Evolutionary conservation across 306 rosid species (phyloP), one percentile per base, ranked within the genome.

Genomic region (Sindora glabra): DNA sequence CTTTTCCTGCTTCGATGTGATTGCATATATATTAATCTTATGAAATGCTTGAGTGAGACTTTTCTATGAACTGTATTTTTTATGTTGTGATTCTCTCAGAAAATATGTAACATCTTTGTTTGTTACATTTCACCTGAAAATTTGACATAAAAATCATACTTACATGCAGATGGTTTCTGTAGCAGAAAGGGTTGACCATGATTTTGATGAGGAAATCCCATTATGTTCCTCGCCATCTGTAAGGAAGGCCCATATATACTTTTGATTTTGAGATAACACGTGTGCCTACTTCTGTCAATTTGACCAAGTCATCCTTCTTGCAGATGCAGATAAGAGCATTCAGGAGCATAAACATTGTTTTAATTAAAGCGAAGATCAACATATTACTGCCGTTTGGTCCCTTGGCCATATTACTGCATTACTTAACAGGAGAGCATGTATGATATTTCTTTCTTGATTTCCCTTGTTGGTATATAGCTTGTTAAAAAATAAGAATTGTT

Each of bases 331-430:
- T 60, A 3, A 71, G 75, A 59, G 82, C 73, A 0, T 17, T 82
- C 8, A 48, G 70, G 65, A 86, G 84, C 68, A 54, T 83, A 2
- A 83, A 82, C 40, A 12, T 73, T 17, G 86, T 89, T 42, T 73
- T 89, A 27, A 49, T 89, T 56, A 81, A 54, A 70, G 89, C 97
- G 26, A 90, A 86, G 80, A 82, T 90, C 83, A 90, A 90, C 62
- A 0, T 82, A 5, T 63, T 90, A 64, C 83, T 90, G 5, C 97
- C 97, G 0, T 82, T 90, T 78, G 97, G 97, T 42, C 97, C 97
- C 0, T 37, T 90, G 51, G 97, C 97, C 1, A 82, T 90, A 10
- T 56, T 84, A 63, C 77, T 86, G 14, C 95, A 86, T 62, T 84
- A 86, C 57, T 1, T 78, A 1, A 80, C 85, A 0, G 74, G 58